Evolutionary conservation across 78 protist species (phyloP).

Genomic region (Dictyostelium firmibasis): DNA sequence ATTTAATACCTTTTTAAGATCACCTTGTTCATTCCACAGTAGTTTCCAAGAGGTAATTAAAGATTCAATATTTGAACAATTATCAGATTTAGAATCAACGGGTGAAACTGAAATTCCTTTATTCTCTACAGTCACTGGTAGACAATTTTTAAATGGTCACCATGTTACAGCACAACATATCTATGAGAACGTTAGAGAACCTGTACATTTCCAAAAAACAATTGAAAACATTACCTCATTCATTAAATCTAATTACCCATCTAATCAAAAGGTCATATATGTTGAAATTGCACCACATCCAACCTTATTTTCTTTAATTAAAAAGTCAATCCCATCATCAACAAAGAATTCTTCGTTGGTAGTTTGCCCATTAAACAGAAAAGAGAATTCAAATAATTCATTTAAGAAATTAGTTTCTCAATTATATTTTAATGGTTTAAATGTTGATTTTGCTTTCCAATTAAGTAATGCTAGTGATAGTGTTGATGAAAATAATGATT

Average conservation of each 20-base stretch:
- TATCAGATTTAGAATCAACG: not conserved
- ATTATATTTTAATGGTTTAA: slow-evolving; percentile 25
- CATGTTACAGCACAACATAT: not conserved
- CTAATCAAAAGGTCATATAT: not conserved
- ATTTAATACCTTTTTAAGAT: slow-evolving; percentile 5
- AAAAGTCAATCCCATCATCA: not conserved
- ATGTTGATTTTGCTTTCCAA: slow-evolving; percentile 37
- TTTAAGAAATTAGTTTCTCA: not conserved
- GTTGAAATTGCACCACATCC: slow-evolving; percentile 77
- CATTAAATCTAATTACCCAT: not conserved
- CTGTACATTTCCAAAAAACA: slow-evolving; percentile 15
- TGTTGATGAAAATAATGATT: not conserved
- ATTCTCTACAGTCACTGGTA: slow-evolving; percentile 32
- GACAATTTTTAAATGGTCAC: not conserved
- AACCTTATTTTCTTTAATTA: not conserved
- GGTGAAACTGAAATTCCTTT: slow-evolving; percentile 1
- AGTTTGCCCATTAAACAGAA: slow-evolving; percentile 11
- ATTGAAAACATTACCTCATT: not conserved
- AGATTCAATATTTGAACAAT: not conserved
- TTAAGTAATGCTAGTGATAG: not conserved
- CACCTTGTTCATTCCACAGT: slow-evolving; percentile 69
- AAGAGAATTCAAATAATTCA: slow-evolving; percentile 1
- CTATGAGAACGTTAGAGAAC: slow-evolving; percentile 23
- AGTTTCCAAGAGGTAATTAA: slow-evolving; percentile 17
- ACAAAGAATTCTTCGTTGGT: not conserved